phyloP scores from a whole-genome alignment of 768 basidiomycete genomes.

The Suillus subalutaceus region DNA sequence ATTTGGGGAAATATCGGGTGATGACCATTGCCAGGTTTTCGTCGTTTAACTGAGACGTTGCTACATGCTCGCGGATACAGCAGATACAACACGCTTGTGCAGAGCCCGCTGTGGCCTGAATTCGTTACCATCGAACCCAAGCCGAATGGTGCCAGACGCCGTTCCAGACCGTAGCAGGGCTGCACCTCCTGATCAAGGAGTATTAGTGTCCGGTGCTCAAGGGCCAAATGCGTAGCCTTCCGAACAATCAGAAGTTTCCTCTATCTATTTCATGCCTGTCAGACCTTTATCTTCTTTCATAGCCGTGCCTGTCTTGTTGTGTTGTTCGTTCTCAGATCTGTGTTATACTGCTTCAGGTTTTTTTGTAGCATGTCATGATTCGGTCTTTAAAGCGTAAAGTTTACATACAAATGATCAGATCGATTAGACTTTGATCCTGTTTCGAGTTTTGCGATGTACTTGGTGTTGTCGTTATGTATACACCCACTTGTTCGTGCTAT shows the following conservation, averaged over 20 bases:
- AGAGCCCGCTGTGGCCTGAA: conserved; percentile 2
- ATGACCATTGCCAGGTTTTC: conserved; percentile 7
- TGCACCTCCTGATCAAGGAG: not conserved
- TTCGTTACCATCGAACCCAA: not conserved
- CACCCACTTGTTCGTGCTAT: not conserved
- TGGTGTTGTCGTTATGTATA: not conserved
- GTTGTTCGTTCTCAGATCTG: not conserved
- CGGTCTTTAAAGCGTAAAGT: not conserved
- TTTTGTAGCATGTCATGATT: not conserved
- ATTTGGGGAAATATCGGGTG: conserved; percentile 30
- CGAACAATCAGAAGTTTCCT: conserved; percentile 8
- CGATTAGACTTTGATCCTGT: not conserved
- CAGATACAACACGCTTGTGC: conserved; percentile 4
- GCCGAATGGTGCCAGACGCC: conserved; percentile 2
- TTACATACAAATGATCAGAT: not conserved
- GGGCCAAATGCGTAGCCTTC: not conserved
- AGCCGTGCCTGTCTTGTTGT: not conserved
- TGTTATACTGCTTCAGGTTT: not conserved
- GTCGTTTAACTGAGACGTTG: not conserved
- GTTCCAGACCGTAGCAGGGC: not conserved
- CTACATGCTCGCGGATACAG: not conserved
- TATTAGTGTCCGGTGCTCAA: not conserved
- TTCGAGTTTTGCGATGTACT: not conserved
- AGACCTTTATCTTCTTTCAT: not conserved
- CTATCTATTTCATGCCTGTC: conserved; percentile 5